Base-by-base conservation (phyloP, 2,329 filamentous ascomycete species). In the Trichophyton simii region DNA sequence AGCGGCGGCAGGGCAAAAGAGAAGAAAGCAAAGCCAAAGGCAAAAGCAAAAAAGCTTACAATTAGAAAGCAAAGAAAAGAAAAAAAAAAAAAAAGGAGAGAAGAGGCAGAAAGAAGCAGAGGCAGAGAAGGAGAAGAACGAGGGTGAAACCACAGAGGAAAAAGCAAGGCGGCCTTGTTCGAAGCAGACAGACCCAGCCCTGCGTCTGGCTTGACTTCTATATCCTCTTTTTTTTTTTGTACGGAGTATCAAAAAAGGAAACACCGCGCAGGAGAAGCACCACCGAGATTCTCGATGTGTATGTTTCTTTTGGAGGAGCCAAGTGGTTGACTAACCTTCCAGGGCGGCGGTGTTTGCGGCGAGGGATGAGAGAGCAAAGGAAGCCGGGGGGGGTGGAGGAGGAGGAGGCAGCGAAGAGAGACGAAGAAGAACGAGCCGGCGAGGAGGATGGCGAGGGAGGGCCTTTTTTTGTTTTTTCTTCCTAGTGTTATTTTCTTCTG, bases 61-160 rank as follows among this genome's bases (percentile, higher is more conserved):
- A n/a, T 18, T 50, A 55, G 48, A 46, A 62, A 59, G 62, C 50
- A 52, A 28, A 41, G n/a, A 54, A 41, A 20, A 41, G 34, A 57
- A 57, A 48, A 60, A 52, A 42, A 59, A 42, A 48, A 54, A 59
- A 15, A 52, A 59, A 50, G 4, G 6, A 38, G 34, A 3, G 9
- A 31, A 31, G 28, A 31, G 41, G 55, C 3, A 42, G 55, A 34
- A 34, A 55, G 57, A 15, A 52, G 59, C 38, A 38, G n/a, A 13
- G 34, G 34, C 9, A 34, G 18, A 57, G 34, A 38, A 38, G 28
- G 41, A 34, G 25, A 55, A 52, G 25, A 52, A 62, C 31, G 48
- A 31, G 31, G 38, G 34, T 58, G 55, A 38, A 58, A 44, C 55
- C 34, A 58, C 55, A 15, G 55, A 15, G 20, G 36, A 38, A 38